Evolutionary conservation across 495 filamentous ascomycete species (phyloP).

Genomic region (Xylaria intraflava): DNA sequence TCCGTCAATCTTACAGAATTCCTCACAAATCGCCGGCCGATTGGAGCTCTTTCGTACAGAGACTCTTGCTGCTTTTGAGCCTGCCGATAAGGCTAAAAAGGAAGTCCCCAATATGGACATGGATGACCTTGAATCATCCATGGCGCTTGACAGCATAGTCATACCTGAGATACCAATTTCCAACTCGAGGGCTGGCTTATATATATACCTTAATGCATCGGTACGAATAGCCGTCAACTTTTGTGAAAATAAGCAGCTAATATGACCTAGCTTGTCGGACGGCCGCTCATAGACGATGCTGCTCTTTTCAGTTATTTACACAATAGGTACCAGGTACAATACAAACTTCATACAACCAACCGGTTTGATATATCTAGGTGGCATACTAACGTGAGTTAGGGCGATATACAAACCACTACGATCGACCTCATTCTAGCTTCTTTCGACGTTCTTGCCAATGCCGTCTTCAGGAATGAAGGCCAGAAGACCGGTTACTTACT

Average conservation of each 20-base stretch:
- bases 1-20: conserved; percentile 44
- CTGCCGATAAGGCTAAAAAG: conserved; percentile 37
- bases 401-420: conserved; percentile 66
- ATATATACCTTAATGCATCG: conserved; percentile 83
- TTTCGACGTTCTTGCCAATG: conserved; percentile 84
- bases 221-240: conserved; percentile 38
- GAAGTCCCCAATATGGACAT: conserved; percentile 39
- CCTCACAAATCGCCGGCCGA: conserved; percentile 41
- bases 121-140: conserved; percentile 40
- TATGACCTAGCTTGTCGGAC: conserved; percentile 58
- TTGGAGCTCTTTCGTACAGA: conserved; percentile 49
- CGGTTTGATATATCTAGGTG: neutral
- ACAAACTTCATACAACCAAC: neutral
- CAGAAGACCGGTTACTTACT: conserved; percentile 66
- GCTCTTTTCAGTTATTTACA: conserved; percentile 71
- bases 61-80: conserved; percentile 40
- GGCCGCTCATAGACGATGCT: conserved; percentile 77
- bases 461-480: conserved; percentile 71
- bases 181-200: conserved; percentile 83
- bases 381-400: conserved; percentile 35
- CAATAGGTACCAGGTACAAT: conserved; percentile 66
- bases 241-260: conserved; percentile 26
- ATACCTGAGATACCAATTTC: conserved; percentile 60
- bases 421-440: conserved; percentile 78
- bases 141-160: conserved; percentile 47